Base-by-base conservation (phyloP, 495 filamentous ascomycete species). In the Penicillium waksmanii region DNA sequence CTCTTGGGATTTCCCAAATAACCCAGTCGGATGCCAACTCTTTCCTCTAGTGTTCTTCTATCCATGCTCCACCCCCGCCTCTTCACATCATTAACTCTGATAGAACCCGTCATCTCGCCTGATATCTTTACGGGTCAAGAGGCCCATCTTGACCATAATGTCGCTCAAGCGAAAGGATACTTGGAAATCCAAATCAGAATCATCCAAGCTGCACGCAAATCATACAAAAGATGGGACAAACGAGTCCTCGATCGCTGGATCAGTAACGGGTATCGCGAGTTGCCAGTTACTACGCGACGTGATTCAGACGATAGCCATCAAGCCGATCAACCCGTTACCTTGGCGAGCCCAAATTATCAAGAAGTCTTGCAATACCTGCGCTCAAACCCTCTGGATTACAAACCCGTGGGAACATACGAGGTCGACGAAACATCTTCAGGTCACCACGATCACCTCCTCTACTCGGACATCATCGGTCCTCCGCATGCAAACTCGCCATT, bases 1-100 rank as follows among this genome's bases (percentile, higher is more conserved):
- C 56, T 3, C 10, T 21, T 15, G 49, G 9, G 40, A 12, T 2
- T 17, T 18, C 1, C 5, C 8, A 17, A 19, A 10, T 46, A 7
- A 2, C 35, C 8, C 18, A n/a, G 13, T 35, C 33, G 51, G 8
- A 18, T 5, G 11, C 46, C 31, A 27, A 48, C 2, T 12, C 2
- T 23, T n/a, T 12, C 18, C 19, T 12, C 3, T 44, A 68, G 69
- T 2, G 72, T 76, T 55, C 77, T 84, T 55, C 69, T 84, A 3
- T 73, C 89, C 1, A 71, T 91, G 6, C 73, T 89, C 25, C 87
- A 93, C 72, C 89, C 90, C 6, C 85, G 89, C 7, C 82, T 95
- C 3, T 78, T 93, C 55, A 78, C 80, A 17, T 82, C 84, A 3
- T 62, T 93, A 11, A 74, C 89, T 49, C 78, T 91, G 12, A 69